phyloP scores from a whole-genome alignment of 2,329 filamentous ascomycete species.

The Aspergillus sp. region DNA sequence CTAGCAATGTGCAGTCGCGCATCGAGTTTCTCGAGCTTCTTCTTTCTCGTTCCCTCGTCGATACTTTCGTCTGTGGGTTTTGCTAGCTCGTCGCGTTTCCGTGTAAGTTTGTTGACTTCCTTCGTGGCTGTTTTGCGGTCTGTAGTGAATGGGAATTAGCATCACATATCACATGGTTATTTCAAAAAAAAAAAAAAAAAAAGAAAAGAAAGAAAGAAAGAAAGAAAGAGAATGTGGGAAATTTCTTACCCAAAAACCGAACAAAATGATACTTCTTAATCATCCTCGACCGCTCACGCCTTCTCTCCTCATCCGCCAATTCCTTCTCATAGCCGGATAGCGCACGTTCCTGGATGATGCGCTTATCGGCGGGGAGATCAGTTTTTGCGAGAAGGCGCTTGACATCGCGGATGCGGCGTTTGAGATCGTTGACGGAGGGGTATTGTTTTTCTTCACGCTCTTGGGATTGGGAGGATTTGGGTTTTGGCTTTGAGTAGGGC shows the following conservation, averaged over 20 bases:
- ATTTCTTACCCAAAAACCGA: constrained; percentile 56
- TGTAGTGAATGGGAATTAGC: constrained; percentile 19
- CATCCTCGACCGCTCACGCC: constrained; percentile 54
- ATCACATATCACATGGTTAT: background rate
- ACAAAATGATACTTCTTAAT: constrained; percentile 65
- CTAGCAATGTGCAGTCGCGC: constrained; percentile 49
- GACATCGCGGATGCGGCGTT: constrained; percentile 57
- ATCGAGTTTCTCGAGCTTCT: constrained; percentile 24
- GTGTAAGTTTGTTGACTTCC: constrained; percentile 35
- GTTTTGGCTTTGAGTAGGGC: background rate
- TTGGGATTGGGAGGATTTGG: constrained; percentile 1
- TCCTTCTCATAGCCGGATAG: constrained; percentile 58
- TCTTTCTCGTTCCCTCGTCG: constrained; percentile 27
- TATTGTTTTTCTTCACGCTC: constrained; percentile 24
- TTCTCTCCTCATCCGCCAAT: constrained; percentile 49
- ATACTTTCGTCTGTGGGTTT: constrained; percentile 22
- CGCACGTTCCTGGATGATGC: constrained; percentile 60
- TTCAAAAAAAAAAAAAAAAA: background rate
- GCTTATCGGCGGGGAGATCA: constrained; percentile 55
- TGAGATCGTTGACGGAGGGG: constrained; percentile 51
- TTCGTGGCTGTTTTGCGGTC: constrained; percentile 46
- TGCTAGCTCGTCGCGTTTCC: constrained; percentile 40
- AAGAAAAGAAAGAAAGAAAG: background rate
- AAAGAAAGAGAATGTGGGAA: background rate
- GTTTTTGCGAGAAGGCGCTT: constrained; percentile 51